phyloP scores from a whole-genome alignment of 1,284 basidiomycete genomes.

The Tilletia horrida region DNA sequence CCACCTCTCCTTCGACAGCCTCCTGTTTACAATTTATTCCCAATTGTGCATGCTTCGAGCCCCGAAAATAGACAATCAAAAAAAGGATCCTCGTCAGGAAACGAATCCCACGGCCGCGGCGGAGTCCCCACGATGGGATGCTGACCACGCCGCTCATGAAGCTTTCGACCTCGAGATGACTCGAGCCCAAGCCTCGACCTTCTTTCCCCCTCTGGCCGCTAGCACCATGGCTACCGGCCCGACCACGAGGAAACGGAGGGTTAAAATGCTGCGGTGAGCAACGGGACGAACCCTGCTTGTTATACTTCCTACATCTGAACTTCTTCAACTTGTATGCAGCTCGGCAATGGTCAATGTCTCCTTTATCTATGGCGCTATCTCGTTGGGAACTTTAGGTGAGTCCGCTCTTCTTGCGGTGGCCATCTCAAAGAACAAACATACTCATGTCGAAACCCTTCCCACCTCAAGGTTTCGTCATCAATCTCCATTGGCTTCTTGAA shows the following conservation, averaged over 20 bases:
- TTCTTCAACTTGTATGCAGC: neutral
- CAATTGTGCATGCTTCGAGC: neutral
- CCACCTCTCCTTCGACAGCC: neutral
- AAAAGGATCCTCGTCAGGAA: too few species aligned
- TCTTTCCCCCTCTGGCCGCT: conserved; percentile 8
- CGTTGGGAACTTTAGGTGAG: neutral
- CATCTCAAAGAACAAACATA: too few species aligned
- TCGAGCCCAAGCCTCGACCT: conserved; percentile 3
- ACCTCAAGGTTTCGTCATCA: neutral
- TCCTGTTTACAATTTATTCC: neutral
- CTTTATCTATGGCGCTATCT: conserved; percentile 5
- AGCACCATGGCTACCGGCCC: neutral
- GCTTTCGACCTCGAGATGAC: conserved; percentile 6
- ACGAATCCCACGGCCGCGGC: neutral
- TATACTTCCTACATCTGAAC: neutral
- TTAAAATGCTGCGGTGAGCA: conserved; percentile 4
- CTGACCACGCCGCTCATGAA: neutral
- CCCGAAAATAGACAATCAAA: too few species aligned
- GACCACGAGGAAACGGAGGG: neutral
- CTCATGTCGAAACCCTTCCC: neutral
- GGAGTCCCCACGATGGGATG: conserved; percentile 8
- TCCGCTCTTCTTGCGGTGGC: neutral
- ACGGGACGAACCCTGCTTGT: neutral
- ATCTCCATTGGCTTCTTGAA: conserved; percentile 4
- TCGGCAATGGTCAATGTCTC: conserved; percentile 12